Evolutionary conservation across 352 stramenopile species (phyloP).

Genomic region (Phytopythium helicoides): DNA sequence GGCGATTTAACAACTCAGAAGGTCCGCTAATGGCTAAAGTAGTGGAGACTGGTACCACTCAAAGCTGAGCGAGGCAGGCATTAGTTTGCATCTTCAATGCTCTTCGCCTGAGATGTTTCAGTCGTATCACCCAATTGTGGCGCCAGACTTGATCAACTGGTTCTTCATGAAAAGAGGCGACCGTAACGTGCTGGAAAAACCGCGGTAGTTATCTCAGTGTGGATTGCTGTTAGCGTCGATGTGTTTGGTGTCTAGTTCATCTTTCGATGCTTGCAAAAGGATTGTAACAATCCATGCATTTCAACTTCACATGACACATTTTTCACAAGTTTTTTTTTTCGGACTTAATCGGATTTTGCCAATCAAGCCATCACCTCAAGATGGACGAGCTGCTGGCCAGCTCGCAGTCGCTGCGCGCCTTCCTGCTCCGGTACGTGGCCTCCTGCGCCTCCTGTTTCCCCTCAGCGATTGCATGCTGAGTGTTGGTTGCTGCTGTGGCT

Average conservation of each 20-base stretch:
- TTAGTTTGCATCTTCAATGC: slow-evolving; percentile 53
- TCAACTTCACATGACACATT: too few species aligned
- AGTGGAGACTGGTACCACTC: slow-evolving; percentile 22
- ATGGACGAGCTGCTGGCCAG: slow-evolving; percentile 35
- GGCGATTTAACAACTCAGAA: too few species aligned
- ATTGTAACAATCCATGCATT: too few species aligned
- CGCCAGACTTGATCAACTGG: slow-evolving; percentile 42
- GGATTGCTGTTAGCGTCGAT: too few species aligned
- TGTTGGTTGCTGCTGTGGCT: not conserved
- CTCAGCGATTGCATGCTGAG: too few species aligned
- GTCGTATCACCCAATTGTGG: slow-evolving; percentile 34
- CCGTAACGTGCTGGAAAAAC: too few species aligned
- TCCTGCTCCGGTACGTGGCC: slow-evolving; percentile 28
- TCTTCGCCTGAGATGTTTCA: slow-evolving; percentile 58
- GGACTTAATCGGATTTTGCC: too few species aligned
- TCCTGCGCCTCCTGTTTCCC: not conserved
- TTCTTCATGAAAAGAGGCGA: slow-evolving; percentile 74
- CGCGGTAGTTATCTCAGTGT: too few species aligned
- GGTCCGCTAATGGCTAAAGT: too few species aligned
- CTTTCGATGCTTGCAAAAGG: too few species aligned
- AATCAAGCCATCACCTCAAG: not conserved
- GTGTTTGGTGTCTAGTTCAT: too few species aligned
- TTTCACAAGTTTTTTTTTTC: too few species aligned
- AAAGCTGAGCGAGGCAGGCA: slow-evolving; percentile 35
- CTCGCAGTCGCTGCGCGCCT: slow-evolving; percentile 30